These are phyloP conservation scores for Sanghuangporus sanghuang DNA, from an alignment of 1,284 basidiomycete species.

Conservation along the genomic window DNA sequence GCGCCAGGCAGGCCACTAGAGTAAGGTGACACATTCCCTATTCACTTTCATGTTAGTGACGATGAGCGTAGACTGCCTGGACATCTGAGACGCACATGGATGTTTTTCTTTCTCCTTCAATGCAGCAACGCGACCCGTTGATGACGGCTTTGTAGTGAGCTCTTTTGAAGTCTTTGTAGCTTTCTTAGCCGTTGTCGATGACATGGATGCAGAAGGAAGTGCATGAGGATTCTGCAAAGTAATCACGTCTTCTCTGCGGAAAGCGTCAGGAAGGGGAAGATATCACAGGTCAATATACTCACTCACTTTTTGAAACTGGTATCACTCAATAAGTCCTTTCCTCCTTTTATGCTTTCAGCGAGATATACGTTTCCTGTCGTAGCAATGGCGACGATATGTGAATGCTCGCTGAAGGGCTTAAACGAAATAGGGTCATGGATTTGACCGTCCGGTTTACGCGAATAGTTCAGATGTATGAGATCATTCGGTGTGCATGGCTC, in stretches of 20 bases:
- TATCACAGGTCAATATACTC: background rate
- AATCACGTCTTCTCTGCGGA: constrained; percentile 77
- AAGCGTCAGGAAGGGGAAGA: background rate
- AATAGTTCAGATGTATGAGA: constrained; percentile 87
- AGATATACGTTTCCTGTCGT: constrained; percentile 91
- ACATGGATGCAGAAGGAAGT: constrained; percentile 50
- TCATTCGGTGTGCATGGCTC: constrained; percentile 73
- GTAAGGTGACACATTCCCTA: constrained; percentile 89
- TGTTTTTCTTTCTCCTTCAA: constrained; percentile 48
- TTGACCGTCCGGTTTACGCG: constrained; percentile 72
- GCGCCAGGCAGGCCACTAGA: constrained; percentile 90
- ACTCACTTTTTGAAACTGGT: constrained; percentile 76
- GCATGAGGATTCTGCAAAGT: constrained; percentile 89
- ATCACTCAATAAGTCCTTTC: constrained; percentile 83
- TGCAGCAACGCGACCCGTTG: constrained; percentile 29
- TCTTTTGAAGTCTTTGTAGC: constrained; percentile 30
- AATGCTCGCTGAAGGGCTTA: constrained; percentile 89
- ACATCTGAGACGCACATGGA: constrained; percentile 49
- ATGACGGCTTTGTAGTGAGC: constrained; percentile 29
- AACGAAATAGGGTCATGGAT: constrained; percentile 90
- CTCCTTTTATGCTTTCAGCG: constrained; percentile 85
- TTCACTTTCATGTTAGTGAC: constrained; percentile 5
- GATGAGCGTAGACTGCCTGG: background rate
- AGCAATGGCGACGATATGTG: constrained; percentile 85
- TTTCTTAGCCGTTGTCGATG: constrained; percentile 28